These are phyloP conservation scores for Aspergillus flavus DNA, from an alignment of 2,329 filamentous ascomycete genomes.

Conservation along the genomic window DNA sequence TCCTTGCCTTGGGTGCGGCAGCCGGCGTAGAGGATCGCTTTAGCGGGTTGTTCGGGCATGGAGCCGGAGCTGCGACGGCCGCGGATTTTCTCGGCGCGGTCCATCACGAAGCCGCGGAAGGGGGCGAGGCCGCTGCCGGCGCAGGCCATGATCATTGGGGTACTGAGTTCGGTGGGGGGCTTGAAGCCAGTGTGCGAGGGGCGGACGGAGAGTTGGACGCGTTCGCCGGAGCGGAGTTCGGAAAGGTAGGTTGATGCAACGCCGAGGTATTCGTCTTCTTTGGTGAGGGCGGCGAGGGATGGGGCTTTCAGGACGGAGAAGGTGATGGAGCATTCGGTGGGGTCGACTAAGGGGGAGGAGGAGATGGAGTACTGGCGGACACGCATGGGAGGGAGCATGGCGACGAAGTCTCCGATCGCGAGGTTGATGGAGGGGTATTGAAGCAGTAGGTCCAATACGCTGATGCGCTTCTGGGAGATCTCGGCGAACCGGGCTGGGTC, in stretches of 20 bases:
- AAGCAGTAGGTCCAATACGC: slow-evolving; percentile 67
- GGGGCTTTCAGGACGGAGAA: slow-evolving; percentile 66
- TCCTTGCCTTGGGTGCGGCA: slow-evolving; percentile 39
- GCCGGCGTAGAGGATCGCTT: slow-evolving; percentile 40
- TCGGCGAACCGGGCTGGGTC: slow-evolving; percentile 46
- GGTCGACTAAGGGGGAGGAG: slow-evolving; percentile 67
- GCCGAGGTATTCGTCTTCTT: slow-evolving; percentile 55
- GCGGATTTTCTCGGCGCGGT: slow-evolving; percentile 53
- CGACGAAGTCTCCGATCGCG: slow-evolving; percentile 67
- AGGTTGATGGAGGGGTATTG: slow-evolving; percentile 62
- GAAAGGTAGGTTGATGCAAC: slow-evolving; percentile 66
- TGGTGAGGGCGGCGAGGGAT: slow-evolving; percentile 38
- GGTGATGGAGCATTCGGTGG: slow-evolving; percentile 64
- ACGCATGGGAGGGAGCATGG: slow-evolving; percentile 75
- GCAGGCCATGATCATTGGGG: slow-evolving; percentile 44
- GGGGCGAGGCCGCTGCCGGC: slow-evolving; percentile 60
- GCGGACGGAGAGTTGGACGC: slow-evolving; percentile 38
- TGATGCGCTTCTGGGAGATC: slow-evolving; percentile 57
- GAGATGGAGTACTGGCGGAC: slow-evolving; percentile 78
- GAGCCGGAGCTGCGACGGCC: slow-evolving; percentile 25
- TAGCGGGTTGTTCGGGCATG: slow-evolving; percentile 29
- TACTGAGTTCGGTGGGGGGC: slow-evolving; percentile 36
- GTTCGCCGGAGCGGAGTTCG: slow-evolving; percentile 37
- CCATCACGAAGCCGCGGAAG: slow-evolving; percentile 65
- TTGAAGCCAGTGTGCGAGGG: slow-evolving; percentile 42